Evolutionary conservation across 1,284 basidiomycete species (phyloP).

Genomic region (Mycena sp.): DNA sequence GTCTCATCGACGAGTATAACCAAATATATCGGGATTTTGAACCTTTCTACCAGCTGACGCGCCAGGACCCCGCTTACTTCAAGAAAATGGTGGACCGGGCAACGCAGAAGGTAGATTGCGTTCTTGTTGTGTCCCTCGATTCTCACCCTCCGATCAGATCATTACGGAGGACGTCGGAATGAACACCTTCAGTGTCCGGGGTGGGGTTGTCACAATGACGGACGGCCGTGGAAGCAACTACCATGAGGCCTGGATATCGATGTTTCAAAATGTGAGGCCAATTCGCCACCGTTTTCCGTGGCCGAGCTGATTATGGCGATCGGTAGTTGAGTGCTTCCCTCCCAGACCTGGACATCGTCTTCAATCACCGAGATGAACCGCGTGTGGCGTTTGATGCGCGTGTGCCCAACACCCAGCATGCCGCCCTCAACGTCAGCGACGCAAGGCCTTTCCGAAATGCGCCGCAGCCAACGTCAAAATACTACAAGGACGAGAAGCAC

Average conservation of each 20-base stretch:
- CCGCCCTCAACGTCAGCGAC: neutral
- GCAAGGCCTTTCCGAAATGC: slow-evolving; percentile 1
- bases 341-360: slow-evolving; percentile 3
- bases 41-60: slow-evolving; percentile 15
- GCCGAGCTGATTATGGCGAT: neutral
- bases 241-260: neutral
- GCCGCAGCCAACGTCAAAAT: slow-evolving; percentile 1
- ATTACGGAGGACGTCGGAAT: slow-evolving; percentile 13
- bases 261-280: neutral
- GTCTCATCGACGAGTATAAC: slow-evolving; percentile 17
- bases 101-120: neutral
- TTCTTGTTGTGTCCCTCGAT: neutral
- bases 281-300: neutral
- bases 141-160: neutral
- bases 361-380: slow-evolving; percentile 10
- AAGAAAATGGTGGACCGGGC: slow-evolving; percentile 6
- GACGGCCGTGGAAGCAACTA: slow-evolving; percentile 18
- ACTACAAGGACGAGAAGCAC: neutral
- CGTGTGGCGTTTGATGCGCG: slow-evolving; percentile 8
- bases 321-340: neutral
- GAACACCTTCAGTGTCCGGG: slow-evolving; percentile 14
- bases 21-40: slow-evolving; percentile 10
- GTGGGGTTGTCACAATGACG: neutral
- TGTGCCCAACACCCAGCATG: neutral
- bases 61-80: neutral